These are phyloP conservation scores for Silybum marianum DNA, from an alignment of 129 eudicot genomes.

Conservation along the genomic window DNA sequence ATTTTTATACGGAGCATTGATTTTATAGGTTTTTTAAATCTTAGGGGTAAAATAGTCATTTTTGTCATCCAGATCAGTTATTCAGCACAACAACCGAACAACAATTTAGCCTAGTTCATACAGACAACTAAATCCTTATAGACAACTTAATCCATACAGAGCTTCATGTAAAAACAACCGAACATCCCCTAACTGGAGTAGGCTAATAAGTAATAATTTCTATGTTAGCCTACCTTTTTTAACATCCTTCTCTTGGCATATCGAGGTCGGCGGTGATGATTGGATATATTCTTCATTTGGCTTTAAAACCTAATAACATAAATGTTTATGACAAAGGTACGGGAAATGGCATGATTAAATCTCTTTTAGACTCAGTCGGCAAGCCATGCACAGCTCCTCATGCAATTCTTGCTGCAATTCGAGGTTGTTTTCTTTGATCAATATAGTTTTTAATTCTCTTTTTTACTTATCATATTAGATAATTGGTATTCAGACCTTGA, in stretches of 20 bases:
- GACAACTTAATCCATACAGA: too few species aligned
- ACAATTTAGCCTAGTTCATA: too few species aligned
- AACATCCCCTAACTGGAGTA: neutral
- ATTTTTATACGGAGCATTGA: too few species aligned
- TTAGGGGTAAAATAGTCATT: too few species aligned
- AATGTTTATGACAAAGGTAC: constrained; percentile 66
- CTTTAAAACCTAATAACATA: constrained; percentile 13
- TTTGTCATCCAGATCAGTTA: too few species aligned
- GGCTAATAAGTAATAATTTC: neutral
- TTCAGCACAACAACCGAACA: too few species aligned
- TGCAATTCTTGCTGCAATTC: constrained; percentile 74
- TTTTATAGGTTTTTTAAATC: too few species aligned
- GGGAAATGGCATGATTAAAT: constrained; percentile 95
- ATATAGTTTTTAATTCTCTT: neutral
- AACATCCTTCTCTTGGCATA: neutral
- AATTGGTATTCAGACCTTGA: neutral
- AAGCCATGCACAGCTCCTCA: constrained; percentile 69
- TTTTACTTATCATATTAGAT: neutral
- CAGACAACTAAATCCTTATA: too few species aligned
- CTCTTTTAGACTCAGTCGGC: constrained; percentile 85
- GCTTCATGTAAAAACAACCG: too few species aligned
- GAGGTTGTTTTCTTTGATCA: constrained; percentile 43
- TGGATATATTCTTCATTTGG: neutral
- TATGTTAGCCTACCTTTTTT: too few species aligned
- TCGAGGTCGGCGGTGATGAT: neutral